These are phyloP conservation scores for Mycena metata DNA, from an alignment of 768 basidiomycete species.

Conservation along the genomic window DNA sequence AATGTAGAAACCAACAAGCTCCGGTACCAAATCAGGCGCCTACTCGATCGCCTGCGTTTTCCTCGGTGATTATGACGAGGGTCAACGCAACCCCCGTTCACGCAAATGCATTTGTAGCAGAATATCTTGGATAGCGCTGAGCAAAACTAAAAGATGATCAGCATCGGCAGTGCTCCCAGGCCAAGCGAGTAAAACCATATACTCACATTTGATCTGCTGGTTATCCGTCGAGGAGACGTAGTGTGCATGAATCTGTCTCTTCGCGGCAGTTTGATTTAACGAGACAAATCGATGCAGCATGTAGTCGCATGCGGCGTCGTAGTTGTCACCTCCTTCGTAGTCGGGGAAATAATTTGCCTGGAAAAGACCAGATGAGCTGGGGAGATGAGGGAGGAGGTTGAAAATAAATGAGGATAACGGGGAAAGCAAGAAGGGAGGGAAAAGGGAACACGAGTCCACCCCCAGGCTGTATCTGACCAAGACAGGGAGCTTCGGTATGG, in stretches of 20 bases:
- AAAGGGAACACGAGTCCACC: background rate
- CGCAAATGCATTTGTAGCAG: constrained; percentile 7
- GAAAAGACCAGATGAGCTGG: too few relatives aligned
- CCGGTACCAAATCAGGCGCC: too few relatives aligned
- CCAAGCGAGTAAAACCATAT: constrained; percentile 66
- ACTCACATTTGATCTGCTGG: constrained; percentile 78
- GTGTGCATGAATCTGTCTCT: constrained; percentile 92
- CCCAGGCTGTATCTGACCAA: too few relatives aligned
- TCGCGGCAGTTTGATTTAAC: constrained; percentile 90
- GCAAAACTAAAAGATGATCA: constrained; percentile 18
- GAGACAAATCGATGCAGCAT: constrained; percentile 85
- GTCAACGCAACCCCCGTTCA: background rate
- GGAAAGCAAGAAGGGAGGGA: constrained; percentile 4
- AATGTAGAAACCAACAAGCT: too few relatives aligned
- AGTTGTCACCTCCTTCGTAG: constrained; percentile 86
- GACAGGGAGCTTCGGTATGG: too few relatives aligned
- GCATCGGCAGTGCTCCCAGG: constrained; percentile 67
- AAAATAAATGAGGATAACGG: constrained; percentile 48
- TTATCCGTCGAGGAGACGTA: constrained; percentile 96
- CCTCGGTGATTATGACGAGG: too few relatives aligned
- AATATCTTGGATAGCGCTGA: constrained; percentile 16
- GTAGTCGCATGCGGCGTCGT: constrained; percentile 91
- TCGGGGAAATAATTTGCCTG: constrained; percentile 90
- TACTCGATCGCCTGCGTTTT: too few relatives aligned
- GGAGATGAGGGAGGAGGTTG: too few relatives aligned